A percentile compares a stretch with the other conserved stretches of the same genome.
Evolutionary conservation across 2,329 filamentous ascomycete genomes (phyloP).

Genomic region (Pseudogymnoascus sp.): DNA sequence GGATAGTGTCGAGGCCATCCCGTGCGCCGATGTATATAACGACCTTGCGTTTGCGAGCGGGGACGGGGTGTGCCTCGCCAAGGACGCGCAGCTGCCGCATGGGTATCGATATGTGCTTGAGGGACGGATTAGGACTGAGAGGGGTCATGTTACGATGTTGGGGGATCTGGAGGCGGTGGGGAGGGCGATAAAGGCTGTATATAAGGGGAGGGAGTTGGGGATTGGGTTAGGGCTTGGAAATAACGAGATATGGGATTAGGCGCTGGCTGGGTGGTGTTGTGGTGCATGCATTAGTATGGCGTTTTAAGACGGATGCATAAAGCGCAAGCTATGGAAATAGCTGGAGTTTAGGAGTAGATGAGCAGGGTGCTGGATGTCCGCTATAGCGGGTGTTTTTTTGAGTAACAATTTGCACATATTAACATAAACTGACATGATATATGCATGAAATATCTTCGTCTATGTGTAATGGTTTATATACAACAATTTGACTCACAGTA

Average conservation of each 20-base stretch:
- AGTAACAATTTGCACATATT: not conserved
- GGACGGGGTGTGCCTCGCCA: constrained; percentile 81
- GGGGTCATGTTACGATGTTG: constrained; percentile 79
- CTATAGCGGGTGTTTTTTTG: not conserved
- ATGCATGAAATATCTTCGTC: not conserved
- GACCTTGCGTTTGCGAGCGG: constrained; percentile 79
- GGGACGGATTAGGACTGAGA: constrained; percentile 68
- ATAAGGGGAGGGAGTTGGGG: constrained; percentile 58
- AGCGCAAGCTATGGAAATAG: not conserved
- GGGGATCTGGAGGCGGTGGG: constrained; percentile 80
- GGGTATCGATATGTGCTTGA: constrained; percentile 68
- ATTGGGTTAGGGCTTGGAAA: constrained; percentile 51
- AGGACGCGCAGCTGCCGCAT: constrained; percentile 73
- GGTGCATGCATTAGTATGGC: not conserved
- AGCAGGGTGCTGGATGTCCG: not conserved
- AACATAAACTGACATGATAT: not conserved
- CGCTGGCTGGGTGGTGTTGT: not conserved
- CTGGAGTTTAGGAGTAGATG: not conserved
- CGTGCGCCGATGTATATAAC: constrained; percentile 70
- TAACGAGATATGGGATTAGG: not conserved
- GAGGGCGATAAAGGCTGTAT: constrained; percentile 59
- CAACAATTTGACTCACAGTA: not conserved
- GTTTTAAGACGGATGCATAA: not conserved
- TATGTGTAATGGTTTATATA: not conserved
- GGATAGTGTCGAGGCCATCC: constrained; percentile 61